Percentiles rank a stretch among this genome's conserved stretches.
Evolutionary conservation across 495 filamentous ascomycete species (phyloP).

Genomic region (Aspergillus coremiiformis): DNA sequence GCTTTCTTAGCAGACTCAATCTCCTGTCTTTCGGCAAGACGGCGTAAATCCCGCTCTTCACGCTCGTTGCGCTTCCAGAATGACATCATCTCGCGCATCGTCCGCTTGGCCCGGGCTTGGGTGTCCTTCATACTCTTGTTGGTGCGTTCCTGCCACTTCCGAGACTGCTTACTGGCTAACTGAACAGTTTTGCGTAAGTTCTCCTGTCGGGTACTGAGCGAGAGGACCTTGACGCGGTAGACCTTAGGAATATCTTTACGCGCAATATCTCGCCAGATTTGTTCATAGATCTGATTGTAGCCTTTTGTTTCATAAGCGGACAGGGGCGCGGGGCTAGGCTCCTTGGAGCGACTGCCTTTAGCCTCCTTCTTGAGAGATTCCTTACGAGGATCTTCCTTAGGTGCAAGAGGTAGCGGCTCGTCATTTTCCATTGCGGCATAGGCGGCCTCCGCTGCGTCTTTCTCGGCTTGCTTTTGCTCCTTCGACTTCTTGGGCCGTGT

Average conservation of each 20-base stretch:
- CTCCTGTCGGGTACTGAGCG: conserved; percentile 73
- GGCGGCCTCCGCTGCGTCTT: conserved; percentile 83
- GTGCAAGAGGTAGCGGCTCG: conserved; percentile 55
- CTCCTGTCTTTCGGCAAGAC: conserved; percentile 91
- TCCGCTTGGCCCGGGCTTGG: conserved; percentile 91
- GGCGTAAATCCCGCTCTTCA: conserved; percentile 89
- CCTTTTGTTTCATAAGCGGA: conserved; percentile 74
- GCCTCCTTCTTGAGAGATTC: conserved; percentile 46
- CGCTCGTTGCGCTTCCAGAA: conserved; percentile 99
- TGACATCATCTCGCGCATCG: conserved; percentile 98
- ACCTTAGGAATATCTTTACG: conserved; percentile 91
- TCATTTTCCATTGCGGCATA: conserved; percentile 81
- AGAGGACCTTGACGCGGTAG: conserved; percentile 73
- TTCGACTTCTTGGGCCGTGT: conserved; percentile 77
- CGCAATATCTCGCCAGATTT: conserved; percentile 94
- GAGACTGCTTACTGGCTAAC: conserved; percentile 92
- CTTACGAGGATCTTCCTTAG: conserved; percentile 57
- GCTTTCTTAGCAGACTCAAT: conserved; percentile 93
- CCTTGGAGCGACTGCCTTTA: conserved; percentile 52
- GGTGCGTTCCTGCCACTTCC: conserved; percentile 91
- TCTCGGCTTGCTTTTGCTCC: conserved; percentile 93
- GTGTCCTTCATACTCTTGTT: conserved; percentile 99
- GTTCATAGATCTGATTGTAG: conserved; percentile 95
- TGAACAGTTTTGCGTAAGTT: conserved; percentile 97
- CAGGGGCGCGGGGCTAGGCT: conserved; percentile 48